Evolutionary conservation across 2,329 filamentous ascomycete genomes (phyloP).

Genomic region (Hypocrella siamensis): DNA sequence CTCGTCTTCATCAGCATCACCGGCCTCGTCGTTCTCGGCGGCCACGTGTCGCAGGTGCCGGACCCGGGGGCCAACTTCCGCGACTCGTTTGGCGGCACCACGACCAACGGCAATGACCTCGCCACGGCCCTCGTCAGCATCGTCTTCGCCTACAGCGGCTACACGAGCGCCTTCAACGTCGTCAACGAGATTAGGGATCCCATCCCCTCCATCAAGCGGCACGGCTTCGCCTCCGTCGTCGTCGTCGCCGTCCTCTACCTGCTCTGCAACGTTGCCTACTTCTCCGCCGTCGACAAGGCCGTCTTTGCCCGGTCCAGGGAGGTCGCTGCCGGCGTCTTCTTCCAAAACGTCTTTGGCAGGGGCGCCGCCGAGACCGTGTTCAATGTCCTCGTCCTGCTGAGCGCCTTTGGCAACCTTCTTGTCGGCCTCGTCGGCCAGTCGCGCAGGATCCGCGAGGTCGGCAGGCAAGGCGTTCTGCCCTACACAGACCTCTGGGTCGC

Average conservation of each 20-base stretch:
- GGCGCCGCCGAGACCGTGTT: conserved; percentile 32
- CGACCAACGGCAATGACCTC: conserved; percentile 19
- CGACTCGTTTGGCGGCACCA: conserved; percentile 18
- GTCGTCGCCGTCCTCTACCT: conserved; percentile 39
- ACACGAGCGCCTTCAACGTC: conserved; percentile 44
- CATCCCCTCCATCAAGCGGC: conserved; percentile 37
- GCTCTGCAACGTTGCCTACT: conserved; percentile 45
- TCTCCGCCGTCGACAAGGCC: conserved; percentile 26
- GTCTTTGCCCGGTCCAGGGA: conserved; percentile 15
- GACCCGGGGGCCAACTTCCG: conserved; percentile 19
- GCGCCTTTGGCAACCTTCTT: conserved; percentile 43
- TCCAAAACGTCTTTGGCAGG: conserved; percentile 39
- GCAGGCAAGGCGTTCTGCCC: conserved; percentile 44
- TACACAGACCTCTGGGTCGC: conserved; percentile 47
- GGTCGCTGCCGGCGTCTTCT: conserved; percentile 42
- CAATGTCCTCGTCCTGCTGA: conserved; percentile 40
- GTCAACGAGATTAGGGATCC: conserved; percentile 32
- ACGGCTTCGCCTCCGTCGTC: conserved; percentile 30
- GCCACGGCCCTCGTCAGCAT: conserved; percentile 39
- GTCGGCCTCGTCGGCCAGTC: conserved; percentile 38
- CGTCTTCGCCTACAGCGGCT: conserved; percentile 42
- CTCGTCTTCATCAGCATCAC: conserved; percentile 47
- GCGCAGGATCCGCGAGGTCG: conserved; percentile 43
- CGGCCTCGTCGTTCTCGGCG: conserved; percentile 42
- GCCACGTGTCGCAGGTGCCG: conserved; percentile 14